These are phyloP conservation scores for Glycine soja DNA, from an alignment of 306 rosid species.

Conservation along the genomic window DNA sequence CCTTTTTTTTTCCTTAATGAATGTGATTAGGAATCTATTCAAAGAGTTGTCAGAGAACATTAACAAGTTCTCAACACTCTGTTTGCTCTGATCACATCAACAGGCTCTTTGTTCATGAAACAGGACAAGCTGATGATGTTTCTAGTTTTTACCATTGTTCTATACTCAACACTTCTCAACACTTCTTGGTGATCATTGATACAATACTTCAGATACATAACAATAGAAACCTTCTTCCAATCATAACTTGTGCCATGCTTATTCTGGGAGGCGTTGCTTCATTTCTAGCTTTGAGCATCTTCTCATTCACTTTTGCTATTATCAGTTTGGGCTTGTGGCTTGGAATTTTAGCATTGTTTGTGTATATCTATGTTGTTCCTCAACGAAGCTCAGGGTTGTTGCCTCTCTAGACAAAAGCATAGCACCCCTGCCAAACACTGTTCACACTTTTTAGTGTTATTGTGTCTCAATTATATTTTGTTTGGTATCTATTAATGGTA, in stretches of 20 bases:
- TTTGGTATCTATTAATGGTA: not conserved
- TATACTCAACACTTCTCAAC: not conserved
- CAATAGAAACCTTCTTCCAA: not conserved
- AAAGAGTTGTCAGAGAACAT: not conserved
- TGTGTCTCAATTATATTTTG: not conserved
- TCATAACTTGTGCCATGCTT: not conserved
- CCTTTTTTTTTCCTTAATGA: too few relatives aligned
- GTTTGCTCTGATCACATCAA: not conserved
- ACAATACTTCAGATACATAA: not conserved
- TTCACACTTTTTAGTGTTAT: not conserved
- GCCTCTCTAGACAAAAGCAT: too few relatives aligned
- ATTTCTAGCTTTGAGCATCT: constrained; percentile 1
- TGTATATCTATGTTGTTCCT: too few relatives aligned
- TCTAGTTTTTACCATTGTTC: not conserved
- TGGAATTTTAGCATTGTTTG: too few relatives aligned
- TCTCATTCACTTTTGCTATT: not conserved
- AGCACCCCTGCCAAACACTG: not conserved
- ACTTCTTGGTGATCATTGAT: not conserved
- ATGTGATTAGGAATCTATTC: not conserved
- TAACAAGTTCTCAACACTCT: not conserved
- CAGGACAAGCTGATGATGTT: not conserved
- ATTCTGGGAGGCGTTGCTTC: not conserved
- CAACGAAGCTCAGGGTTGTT: too few relatives aligned
- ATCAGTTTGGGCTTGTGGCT: not conserved
- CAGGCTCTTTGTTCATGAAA: not conserved